Percentiles rank a stretch among this genome's conserved stretches.
These are phyloP conservation scores for Triticum monococcum DNA, from an alignment of 176 grass and related monocot genomes.

Conservation along the genomic window DNA sequence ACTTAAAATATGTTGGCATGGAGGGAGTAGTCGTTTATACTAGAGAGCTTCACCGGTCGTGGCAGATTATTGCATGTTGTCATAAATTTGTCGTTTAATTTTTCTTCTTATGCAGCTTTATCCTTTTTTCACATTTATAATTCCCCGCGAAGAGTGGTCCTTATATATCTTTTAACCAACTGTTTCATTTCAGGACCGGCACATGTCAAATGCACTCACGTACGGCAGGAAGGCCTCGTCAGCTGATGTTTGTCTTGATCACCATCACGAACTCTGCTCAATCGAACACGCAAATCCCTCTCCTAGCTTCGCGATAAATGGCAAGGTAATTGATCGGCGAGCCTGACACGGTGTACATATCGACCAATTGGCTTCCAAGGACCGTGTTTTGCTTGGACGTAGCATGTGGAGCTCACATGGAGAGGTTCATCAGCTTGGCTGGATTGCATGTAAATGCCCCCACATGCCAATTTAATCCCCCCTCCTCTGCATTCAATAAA, in stretches of 20 bases:
- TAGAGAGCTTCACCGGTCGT: no score
- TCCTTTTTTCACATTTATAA: not conserved
- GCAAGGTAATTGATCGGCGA: not conserved
- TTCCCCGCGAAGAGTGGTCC: not conserved
- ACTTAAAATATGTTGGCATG: no score
- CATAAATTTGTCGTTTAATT: no score
- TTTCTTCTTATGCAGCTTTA: not conserved
- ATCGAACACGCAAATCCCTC: not conserved
- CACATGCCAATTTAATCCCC: conserved; percentile 18
- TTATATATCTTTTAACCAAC: not conserved
- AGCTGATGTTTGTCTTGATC: not conserved
- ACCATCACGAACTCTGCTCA: not conserved
- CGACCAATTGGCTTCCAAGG: not conserved
- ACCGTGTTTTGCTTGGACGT: conserved; percentile 3
- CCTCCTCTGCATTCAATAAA: not conserved
- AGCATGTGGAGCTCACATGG: conserved; percentile 42
- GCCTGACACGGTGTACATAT: not conserved
- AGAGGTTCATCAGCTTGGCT: not conserved
- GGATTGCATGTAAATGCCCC: conserved; percentile 3
- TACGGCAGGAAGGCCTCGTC: not conserved
- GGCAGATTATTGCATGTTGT: no score
- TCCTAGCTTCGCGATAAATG: not conserved
- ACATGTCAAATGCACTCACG: not conserved
- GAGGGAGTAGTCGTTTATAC: no score
- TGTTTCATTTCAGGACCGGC: not conserved